These are phyloP conservation scores for Tricholoma furcatifolium DNA, from an alignment of 768 basidiomycete genomes.

Conservation along the genomic window DNA sequence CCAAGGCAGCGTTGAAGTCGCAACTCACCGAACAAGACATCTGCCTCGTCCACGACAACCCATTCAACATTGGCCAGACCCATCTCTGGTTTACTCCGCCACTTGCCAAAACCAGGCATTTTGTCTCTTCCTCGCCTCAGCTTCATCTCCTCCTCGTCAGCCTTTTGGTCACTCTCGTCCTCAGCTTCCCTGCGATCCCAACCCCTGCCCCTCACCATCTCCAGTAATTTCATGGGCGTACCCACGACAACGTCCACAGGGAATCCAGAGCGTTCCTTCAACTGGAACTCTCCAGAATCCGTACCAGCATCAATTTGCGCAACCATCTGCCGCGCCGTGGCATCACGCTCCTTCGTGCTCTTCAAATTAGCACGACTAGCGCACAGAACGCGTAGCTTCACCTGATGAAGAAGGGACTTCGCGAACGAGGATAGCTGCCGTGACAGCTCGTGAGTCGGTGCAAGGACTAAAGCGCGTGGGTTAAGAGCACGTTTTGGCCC, in stretches of 20 bases:
- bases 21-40: slow-evolving; percentile 79
- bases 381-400: slow-evolving; percentile 76
- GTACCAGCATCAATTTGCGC: slow-evolving; percentile 27
- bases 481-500: slow-evolving; percentile 36
- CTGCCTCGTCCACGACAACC: slow-evolving; percentile 91
- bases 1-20: background rate
- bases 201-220: slow-evolving; percentile 52
- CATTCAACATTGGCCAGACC: slow-evolving; percentile 75
- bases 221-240: slow-evolving; percentile 63
- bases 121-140: slow-evolving; percentile 34
- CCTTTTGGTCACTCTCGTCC: slow-evolving; percentile 19
- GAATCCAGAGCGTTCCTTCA: slow-evolving; percentile 17
- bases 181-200: slow-evolving; percentile 43
- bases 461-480: slow-evolving; percentile 79
- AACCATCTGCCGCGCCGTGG: slow-evolving; percentile 52
- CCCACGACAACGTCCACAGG: slow-evolving; percentile 58
- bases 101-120: slow-evolving; percentile 37
- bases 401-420: slow-evolving; percentile 69
- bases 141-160: slow-evolving; percentile 22
- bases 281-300: slow-evolving; percentile 20
- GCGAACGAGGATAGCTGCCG: slow-evolving; percentile 76
- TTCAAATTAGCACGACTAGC: slow-evolving; percentile 59
- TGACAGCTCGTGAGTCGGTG: slow-evolving; percentile 87
- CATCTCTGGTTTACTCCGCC: slow-evolving; percentile 51
- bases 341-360: slow-evolving; percentile 26